Percentiles rank a stretch among this genome's conserved stretches.
These are phyloP conservation scores for Artemisia argyi DNA, from an alignment of 129 eudicot species.

Conservation along the genomic window DNA sequence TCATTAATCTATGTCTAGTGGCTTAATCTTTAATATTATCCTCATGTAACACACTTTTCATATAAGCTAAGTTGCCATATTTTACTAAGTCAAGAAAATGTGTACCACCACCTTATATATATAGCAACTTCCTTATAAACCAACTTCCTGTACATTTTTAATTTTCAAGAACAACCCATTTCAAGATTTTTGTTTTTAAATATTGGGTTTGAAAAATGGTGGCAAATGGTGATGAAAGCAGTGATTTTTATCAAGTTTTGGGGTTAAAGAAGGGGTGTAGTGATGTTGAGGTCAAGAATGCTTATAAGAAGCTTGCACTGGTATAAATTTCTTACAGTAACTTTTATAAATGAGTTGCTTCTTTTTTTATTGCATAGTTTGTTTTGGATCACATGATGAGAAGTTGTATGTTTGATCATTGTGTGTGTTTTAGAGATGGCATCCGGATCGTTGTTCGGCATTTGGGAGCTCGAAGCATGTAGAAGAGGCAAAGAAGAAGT, in stretches of 20 bases:
- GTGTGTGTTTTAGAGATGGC: conserved; percentile 64
- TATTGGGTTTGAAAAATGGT: conserved; percentile 41
- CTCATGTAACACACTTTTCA: too few species aligned
- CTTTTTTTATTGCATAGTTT: background rate
- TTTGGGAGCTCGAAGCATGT: conserved; percentile 50
- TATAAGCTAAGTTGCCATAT: too few species aligned
- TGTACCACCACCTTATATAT: too few species aligned
- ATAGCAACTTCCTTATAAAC: too few species aligned
- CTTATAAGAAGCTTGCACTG: conserved; percentile 95
- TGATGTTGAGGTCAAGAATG: conserved; percentile 58
- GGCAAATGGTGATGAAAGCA: conserved; percentile 34
- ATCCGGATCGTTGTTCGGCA: conserved; percentile 90
- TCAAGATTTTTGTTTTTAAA: too few species aligned
- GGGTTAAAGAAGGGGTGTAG: conserved; percentile 80
- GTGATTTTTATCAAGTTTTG: conserved; percentile 68
- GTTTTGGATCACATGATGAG: background rate
- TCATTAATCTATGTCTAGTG: too few species aligned
- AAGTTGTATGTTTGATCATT: background rate
- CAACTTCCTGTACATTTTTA: too few species aligned
- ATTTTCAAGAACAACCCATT: too few species aligned
- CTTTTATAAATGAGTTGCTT: background rate
- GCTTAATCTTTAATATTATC: too few species aligned
- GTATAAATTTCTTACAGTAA: conserved; percentile 36
- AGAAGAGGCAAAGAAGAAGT: conserved; percentile 80
- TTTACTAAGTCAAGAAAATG: too few species aligned